Base-by-base conservation (phyloP, 2,329 filamentous ascomycete species). In the Colletotrichum brevisporum region DNA sequence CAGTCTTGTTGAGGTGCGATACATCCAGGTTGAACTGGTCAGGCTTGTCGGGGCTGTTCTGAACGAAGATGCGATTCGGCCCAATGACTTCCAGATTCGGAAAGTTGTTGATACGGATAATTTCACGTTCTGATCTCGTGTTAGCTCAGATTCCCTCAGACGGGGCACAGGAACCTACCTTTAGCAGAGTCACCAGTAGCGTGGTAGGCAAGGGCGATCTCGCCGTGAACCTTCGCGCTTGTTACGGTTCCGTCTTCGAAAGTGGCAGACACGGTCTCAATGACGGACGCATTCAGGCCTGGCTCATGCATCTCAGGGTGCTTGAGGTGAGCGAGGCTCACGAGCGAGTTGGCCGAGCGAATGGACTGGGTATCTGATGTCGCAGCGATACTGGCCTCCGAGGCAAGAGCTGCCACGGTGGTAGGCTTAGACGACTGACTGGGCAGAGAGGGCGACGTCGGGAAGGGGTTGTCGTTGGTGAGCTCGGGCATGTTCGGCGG, bases 61-160 rank as follows among this genome's bases (percentile, higher is more conserved):
- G 89, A 59, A 98, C 90, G 80, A 98, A 97, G 66, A 94, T 93
- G 51, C 94, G 94, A 78, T 99, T 99, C 1, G 95, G 94, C 0
- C 94, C 95, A 65, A 99, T 95, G 75, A 94, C 94, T 75, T 98
- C 96, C 6, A 99, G 87, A n/a, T 88, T 87, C 10, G 91, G 82
- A 77, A 97, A 97, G 77, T 97, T 96, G 75, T 97, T 94, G 69
- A 99, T 89, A 21, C 93, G 91, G 73, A 98, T 91, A 2, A 84
- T 91, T 75, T 95, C 88, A 36, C 84, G 83, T 21, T 81, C 87
- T 89, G 31, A 1, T n/a, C 51, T 13, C 16, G 4, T 31, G 50
- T 72, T 36, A 71, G 63, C 41, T 15, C 31, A 6, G 15, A 15
- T 13, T 9, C 50, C 9, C 2, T 12, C 5, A 18, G 15, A 21